Base-by-base conservation (phyloP, 768 basidiomycete species). In the Naganishia onofrii region DNA sequence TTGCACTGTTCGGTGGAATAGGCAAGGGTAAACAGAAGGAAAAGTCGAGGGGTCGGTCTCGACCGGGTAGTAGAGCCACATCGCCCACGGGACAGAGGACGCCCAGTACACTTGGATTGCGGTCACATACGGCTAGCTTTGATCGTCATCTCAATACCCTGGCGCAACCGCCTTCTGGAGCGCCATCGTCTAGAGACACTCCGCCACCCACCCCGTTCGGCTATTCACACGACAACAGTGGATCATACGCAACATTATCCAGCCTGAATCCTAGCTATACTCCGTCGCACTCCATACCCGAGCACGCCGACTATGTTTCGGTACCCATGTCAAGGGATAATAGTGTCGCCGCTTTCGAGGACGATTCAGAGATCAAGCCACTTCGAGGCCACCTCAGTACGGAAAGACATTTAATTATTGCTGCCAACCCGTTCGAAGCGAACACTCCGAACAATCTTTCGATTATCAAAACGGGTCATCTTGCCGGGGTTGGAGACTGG, bases 371-470 rank as follows among this genome's bases (percentile, higher is more conserved):
- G 21, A 48, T 66, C 53, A 73, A 73, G 53, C 52, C 68, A 10
- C 46, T 80, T 28, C 75, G 77, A 57, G 78, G 77, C 0, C 75
- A 78, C 64, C 54, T 80, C 36, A 52, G 55, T 23, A 71, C 76
- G 31, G 72, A 70, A 26, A 64, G 74, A 51, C 64, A 56, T 42
- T 52, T 80, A 68, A 66, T 79, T 53, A 69, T 80, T 2, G 76
- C 76, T 55, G 78, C 76, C 15, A 79, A 77, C 58, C 76, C 78
- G 5, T 67, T 60, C 5, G 70, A 70, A 7, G 68, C 66, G 10
- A 63, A 63, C 46, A 63, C 60, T 7, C 60, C 60, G 23, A 70
- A 58, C 17, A 57, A 53, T 32, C 57, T 77, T 34, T 75, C 76
- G 21, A 17, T 77, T 13, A 52, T 74, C 29, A 78, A 78, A 55